These are phyloP conservation scores for Boletus semigastroideus DNA, from an alignment of 1,284 basidiomycete genomes.

Conservation along the genomic window DNA sequence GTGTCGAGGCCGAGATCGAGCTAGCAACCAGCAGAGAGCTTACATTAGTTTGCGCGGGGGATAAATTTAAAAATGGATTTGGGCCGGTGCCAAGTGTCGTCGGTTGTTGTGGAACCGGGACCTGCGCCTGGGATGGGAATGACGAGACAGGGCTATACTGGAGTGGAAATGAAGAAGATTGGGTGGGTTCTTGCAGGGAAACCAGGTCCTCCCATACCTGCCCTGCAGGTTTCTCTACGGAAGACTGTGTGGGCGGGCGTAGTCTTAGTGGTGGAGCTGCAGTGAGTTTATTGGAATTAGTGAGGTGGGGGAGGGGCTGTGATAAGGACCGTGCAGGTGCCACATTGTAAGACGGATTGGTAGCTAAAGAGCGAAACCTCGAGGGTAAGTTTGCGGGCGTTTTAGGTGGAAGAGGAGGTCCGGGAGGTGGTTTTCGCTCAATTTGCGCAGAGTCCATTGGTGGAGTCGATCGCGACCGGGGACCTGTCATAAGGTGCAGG, in stretches of 20 bases:
- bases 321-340: slow-evolving; percentile 29
- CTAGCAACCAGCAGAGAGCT: slow-evolving; percentile 1
- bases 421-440: slow-evolving; percentile 20
- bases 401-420: slow-evolving; percentile 30
- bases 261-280: slow-evolving; percentile 11
- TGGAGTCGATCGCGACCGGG: slow-evolving; percentile 13
- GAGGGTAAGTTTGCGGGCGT: slow-evolving; percentile 28
- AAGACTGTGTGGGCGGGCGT: slow-evolving; percentile 7
- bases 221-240: slow-evolving; percentile 19
- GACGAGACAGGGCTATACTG: slow-evolving; percentile 39
- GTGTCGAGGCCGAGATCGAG: slow-evolving; percentile 5
- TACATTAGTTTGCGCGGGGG: slow-evolving; percentile 8
- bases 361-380: slow-evolving; percentile 12
- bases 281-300: slow-evolving; percentile 16
- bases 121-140: slow-evolving; percentile 14
- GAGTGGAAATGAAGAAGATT: slow-evolving; percentile 52
- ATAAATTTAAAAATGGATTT: slow-evolving; percentile 24
- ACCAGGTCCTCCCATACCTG: slow-evolving; percentile 55
- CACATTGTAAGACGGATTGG: slow-evolving; percentile 7
- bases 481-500: slow-evolving; percentile 36
- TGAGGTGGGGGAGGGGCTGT: slow-evolving; percentile 29
- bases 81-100: background rate
- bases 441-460: slow-evolving; percentile 2
- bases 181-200: slow-evolving; percentile 45
- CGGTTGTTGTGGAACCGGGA: slow-evolving; percentile 10